Evolutionary conservation across 2,329 filamentous ascomycete genomes (phyloP).

Genomic region (Cercospora zeae-maydis): DNA sequence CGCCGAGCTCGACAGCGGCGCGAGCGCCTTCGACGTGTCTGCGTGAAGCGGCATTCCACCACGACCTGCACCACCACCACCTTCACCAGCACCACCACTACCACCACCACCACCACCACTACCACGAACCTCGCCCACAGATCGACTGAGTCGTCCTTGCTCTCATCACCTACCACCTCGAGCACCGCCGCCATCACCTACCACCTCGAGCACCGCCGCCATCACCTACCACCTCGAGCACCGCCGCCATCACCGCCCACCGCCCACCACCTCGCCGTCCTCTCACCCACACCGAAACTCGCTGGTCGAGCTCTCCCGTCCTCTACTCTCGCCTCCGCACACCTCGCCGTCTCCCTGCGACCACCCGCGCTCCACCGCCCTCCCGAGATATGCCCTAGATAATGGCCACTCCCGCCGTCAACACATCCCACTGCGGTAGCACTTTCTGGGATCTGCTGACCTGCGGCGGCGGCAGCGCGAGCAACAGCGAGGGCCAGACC

Average conservation of each 20-base stretch:
- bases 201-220: no score
- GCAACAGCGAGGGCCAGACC: constrained; percentile 31
- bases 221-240: background rate
- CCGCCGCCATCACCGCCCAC: background rate
- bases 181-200: no score
- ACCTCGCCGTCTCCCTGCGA: background rate
- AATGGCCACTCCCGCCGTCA: background rate
- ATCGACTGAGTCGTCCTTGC: background rate
- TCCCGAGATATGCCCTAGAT: background rate
- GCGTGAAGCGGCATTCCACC: no score
- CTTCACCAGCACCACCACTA: no score
- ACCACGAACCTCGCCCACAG: no score
- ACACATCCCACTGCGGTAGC: constrained; percentile 4
- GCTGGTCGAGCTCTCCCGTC: background rate
- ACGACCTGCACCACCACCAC: no score
- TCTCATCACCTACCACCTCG: background rate
- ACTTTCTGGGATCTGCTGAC: constrained; percentile 10
- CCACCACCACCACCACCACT: no score
- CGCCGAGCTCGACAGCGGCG: background rate
- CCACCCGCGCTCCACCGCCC: background rate
- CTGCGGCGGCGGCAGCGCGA: constrained; percentile 15
- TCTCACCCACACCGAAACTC: background rate
- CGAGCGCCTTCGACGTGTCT: background rate
- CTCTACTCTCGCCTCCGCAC: background rate
- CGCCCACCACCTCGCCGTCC: background rate